Percentiles rank a stretch among this genome's conserved stretches.
Evolutionary conservation across 2,329 filamentous ascomycete genomes (phyloP).

Genomic region (Paecilomyces niveus): DNA sequence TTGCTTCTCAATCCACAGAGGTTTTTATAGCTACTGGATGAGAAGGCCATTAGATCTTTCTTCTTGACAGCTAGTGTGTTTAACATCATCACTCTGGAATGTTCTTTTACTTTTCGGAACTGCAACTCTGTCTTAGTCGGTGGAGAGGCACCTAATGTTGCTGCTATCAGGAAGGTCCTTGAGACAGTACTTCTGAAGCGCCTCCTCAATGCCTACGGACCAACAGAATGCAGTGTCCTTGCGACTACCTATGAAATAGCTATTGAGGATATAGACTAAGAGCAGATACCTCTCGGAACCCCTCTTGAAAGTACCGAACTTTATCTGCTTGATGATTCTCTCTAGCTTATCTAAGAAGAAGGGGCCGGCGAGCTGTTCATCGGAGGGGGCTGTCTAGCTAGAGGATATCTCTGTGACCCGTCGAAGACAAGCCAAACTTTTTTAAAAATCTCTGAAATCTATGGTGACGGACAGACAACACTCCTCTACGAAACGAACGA

Average conservation of each 20-base stretch:
- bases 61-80: conserved; percentile 7
- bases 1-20: conserved; percentile 4
- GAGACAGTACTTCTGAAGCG: conserved; percentile 1
- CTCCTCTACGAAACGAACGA: too few relatives aligned
- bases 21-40: conserved; percentile 3
- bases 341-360: too few relatives aligned
- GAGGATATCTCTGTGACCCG: too few relatives aligned
- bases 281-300: conserved; percentile 6
- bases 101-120: conserved; percentile 3
- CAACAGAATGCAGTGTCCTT: conserved; percentile 9
- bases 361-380: too few relatives aligned
- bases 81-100: conserved; percentile 4
- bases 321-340: too few relatives aligned
- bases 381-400: too few relatives aligned
- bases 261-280: conserved; percentile 1
- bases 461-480: too few relatives aligned
- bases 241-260: conserved; percentile 5
- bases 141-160: conserved; percentile 6
- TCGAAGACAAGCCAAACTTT: too few relatives aligned
- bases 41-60: conserved; percentile 1
- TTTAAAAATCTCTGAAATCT: too few relatives aligned
- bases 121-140: conserved; percentile 5
- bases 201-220: conserved; percentile 12
- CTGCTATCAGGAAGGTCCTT: conserved; percentile 5
- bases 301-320: background rate